Evolutionary conservation across 1,284 basidiomycete genomes (phyloP), one percentile per base, ranked within the genome.

Genomic region (Hymenochaete sp.): DNA sequence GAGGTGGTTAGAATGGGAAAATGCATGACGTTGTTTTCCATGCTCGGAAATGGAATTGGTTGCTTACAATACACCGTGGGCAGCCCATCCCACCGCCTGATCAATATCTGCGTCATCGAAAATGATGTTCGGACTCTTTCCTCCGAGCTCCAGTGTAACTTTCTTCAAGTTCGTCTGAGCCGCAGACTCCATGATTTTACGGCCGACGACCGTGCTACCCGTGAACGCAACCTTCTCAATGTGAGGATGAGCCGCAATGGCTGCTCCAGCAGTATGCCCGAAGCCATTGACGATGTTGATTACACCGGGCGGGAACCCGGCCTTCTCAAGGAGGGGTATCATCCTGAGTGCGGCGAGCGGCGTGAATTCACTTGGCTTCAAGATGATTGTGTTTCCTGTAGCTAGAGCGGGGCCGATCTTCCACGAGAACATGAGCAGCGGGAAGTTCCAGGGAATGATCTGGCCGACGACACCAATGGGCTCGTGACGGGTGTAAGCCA

Each of bases 351-450:
- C 85, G 14, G 85, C 83, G 38, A 96, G 73, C 14, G 92, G 91
- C 1, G 92, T 95, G 59, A 90, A 79, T 65, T 96, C 92, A 19
- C 88, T 90, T 5, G 92, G 83, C 71, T 96, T 93, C 56, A 93
- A 65, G 53, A 95, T 72, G 57, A 95, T 71, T 22, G 75, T 66
- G 71, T 89, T 90, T 49, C 92, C 92, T 1, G 80, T 79, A 3
- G 90, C 90, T 43, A 93, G 75, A 11, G 91, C 88, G 9, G 88
- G 87, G 4, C 76, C 86, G 53, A 93, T 61, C 68, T 92, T 91
- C 88, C 86, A 90, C 27, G 79, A 54, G 57, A 85, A 62, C 81
- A 90, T 83, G 37, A 50, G 22, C 27, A 38, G 37, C 27, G 66
- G 69, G 67, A 74, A 75, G 67, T 75, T 81, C 74, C 85, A 88